Conservation (phyloP, 371 early-diverging fungal genomes). For the Catenaria anguillulae region DNA sequence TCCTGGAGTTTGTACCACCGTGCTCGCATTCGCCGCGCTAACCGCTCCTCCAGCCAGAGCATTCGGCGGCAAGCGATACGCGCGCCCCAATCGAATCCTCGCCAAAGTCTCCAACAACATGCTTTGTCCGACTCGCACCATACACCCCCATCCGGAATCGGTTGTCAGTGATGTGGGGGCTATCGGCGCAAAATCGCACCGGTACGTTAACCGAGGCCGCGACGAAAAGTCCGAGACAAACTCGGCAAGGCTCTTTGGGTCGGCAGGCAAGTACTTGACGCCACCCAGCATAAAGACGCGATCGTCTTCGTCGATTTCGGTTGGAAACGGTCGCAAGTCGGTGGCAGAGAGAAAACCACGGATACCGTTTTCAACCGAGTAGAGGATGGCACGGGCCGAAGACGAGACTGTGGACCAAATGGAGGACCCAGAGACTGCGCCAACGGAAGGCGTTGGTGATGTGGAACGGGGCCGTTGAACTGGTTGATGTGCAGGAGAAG, state of each 20-base stretch:
- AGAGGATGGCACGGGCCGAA: neutral
- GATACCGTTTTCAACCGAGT: neutral
- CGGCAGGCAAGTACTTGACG: neutral
- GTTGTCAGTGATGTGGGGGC: neutral
- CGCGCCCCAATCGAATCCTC: neutral
- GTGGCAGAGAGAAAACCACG: neutral
- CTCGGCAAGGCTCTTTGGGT: neutral
- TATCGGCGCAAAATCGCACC: neutral
- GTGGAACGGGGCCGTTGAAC: no score
- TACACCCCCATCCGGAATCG: neutral
- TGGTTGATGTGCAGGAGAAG: no score
- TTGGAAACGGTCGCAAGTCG: neutral
- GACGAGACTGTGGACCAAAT: neutral
- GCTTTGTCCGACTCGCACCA: neutral
- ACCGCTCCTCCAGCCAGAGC: no score
- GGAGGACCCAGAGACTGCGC: neutral
- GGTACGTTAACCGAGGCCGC: neutral
- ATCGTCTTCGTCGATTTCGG: neutral
- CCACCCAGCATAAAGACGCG: neutral
- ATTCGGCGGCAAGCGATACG: no score
- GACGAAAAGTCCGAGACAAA: neutral
- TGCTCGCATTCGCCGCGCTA: no score
- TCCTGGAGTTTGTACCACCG: no score
- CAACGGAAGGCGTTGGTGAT: no score
- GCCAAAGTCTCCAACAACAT: neutral